Evolutionary conservation across 495 filamentous ascomycete species (phyloP), one percentile per base, ranked within the genome.

Genomic region (Hypoxylon perforatum): DNA sequence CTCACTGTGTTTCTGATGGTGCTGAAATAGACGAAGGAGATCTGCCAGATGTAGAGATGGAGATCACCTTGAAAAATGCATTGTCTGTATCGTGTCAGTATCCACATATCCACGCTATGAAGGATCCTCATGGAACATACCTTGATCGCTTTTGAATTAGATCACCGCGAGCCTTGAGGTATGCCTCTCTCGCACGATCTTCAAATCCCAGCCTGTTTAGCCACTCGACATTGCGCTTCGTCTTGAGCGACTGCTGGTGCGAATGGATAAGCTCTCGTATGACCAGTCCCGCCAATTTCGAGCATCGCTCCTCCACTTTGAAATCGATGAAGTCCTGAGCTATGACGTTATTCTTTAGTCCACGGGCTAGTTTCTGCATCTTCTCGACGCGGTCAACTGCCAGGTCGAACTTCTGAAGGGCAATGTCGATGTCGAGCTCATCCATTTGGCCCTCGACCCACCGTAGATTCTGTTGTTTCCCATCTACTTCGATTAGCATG

Each of bases 391-490:
- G 86, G 1, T 82, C 79, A 0, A 97, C 93, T 0, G 94, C 91
- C 4, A 88, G 86, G 61, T 97, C 94, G 59, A 97, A 96, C 30
- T 87, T 84, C 69, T 97, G 94, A 22, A 98, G 84, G 1, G 95
- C 95, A 53, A 99, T 95, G 72, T 93, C 89, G 65, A 97, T 97
- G 67, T 98, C 96, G 4, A 99, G 86, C 71, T 97, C 93, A 72
- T 99, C 95, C 69, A 99, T 89, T 77, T 98, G 93, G 42, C 87
- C 85, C 72, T 99, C 95, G 0, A 98, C 93, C 91, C 92, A 97
- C 18, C 95, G 90, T 15, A 99, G 83, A 69, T 94, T 97, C 73
- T 97, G 92, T 67, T 97, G 94, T 69, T 96, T 94, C 19, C 96
- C 95, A 68, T 98, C 95, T 22, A 97, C 93, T 65, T 97, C 96